Base-by-base conservation (phyloP, 352 stramenopile genomes). In the Phytophthora melonis region DNA sequence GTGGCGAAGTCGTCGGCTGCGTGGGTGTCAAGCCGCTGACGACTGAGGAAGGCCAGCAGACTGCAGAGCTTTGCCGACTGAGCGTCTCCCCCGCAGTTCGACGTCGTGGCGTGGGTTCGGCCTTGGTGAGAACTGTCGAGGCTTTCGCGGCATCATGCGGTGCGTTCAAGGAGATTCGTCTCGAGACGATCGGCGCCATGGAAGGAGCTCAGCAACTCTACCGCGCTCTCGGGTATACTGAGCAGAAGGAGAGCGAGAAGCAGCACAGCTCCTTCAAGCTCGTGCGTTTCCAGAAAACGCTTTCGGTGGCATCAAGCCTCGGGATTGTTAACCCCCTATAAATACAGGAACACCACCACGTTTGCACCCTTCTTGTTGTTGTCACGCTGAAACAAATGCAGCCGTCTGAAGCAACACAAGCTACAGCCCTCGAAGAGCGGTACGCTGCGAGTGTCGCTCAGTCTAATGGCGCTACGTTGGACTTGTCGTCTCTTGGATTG, bases 101-200 rank as follows among this genome's bases (percentile, higher is more conserved):
- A 41, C 84, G 84, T 39, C 72, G 68, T 64, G 83, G 86, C 1
- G 54, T 93, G 18, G 88, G 81, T 5, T 82, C 81, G 47, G 56
- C 74, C 47, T 72, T 94, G 25, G 77, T 94, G 1, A 25, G 39
- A 27, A 65, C 58, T 4, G 67, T 90, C 9, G 87, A 94, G 59
- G 13, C 2, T 9, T 91, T 89, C 69, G 75, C 73, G 0, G 30
- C 13, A 5, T 59, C 55, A 0, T 73, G 64, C 23, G 65, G 43
- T 18, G 72, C 68, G 3, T 92, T 83, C 57, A 34, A 59, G 4
- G 25, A 77, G 4, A 79, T 94, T 50, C 53, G 58, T 30, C 75
- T 93, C 18, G 87, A 94, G 30, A 94, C 87, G 5, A 91, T 94
- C 61, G 83, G 72, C 13, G 75, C 69, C 9, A 93, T 94, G 87